Base-by-base conservation (phyloP, 1,139 yeast species). In the Yarrowia galli region DNA sequence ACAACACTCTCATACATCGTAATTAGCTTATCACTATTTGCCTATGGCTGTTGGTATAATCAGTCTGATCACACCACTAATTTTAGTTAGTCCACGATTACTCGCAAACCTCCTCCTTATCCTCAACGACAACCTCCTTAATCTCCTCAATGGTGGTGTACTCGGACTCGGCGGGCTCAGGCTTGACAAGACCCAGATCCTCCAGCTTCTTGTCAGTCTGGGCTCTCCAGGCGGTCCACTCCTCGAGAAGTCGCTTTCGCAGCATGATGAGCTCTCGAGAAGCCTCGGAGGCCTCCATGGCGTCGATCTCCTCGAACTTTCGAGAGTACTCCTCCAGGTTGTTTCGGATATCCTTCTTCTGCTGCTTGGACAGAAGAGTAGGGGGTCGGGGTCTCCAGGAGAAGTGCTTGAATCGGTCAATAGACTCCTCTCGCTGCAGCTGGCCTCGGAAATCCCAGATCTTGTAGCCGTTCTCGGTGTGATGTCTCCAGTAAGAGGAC, bases 381-480 rank as follows among this genome's bases (percentile, higher is more conserved):
- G 85, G 87, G 67, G 99, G 99, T 81, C 99, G 89, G 74, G 99
- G 98, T 84, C 99, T 90, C 99, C 99, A 96, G 71, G 88, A 83
- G 75, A 95, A 90, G 71, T 91, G 93, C 81, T 89, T 91, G 84
- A 96, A 92, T 71, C 88, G 90, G 75, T 91, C 96, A 70, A 91
- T 79, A 45, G 85, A 80, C 75, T 92, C 97, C 74, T 91, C 96
- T 74, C 88, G 87, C 71, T 92, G 79, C 72, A 88, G 73, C 73
- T 83, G 84, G 75, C 99, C 99, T 67, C 91, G 88, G 78, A 91
- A 85, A 78, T 92, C 96, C 81, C 84, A 92, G 73, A 95, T 81
- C 79, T 87, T 91, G 85, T 89, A 96, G 69, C 99, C 99, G 75
- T 92, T 92, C 76, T 92, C 97, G 72, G 90, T 85, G 75, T 87